Base-by-base conservation (phyloP, 1,139 yeast species). In the Schwanniomyces etchellsii region DNA sequence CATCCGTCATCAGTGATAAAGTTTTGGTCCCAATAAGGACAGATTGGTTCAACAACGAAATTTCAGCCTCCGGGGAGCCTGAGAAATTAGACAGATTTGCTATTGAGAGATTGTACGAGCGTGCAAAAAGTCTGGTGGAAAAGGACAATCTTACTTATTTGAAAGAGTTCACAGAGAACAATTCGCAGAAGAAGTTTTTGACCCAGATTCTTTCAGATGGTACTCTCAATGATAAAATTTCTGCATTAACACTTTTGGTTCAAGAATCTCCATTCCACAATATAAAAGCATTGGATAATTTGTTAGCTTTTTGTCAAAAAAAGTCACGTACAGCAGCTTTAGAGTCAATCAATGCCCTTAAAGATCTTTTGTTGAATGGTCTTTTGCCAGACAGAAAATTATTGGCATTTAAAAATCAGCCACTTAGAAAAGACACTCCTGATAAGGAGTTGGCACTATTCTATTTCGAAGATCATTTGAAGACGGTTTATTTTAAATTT, bases 261-360 rank as follows among this genome's bases (percentile, higher is more conserved):
- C 97, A 91, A 53, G 98, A 91, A 60, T 88, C 97, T 3, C 98
- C 99, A 4, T 55, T 88, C 35, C 98, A 91, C 52, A 84, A 93
- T 42, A 52, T 81, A 36, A 84, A 85, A 53, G 88, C 95, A 1
- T 64, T 93, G 35, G 95, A 86, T 39, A 80, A 81, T 17, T 61
- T 91, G 41, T 55, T 85, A 35, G 70, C 75, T 5, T 83, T 81
- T 59, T 86, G 96, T 57, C 82, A 78, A 45, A 89, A 91, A 64
- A 93, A 91, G 60, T 81, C 95, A 15, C 77, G 96, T 64, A 89
- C 94, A 28, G 94, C 96, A 11, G 88, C 96, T 11, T 66, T 89
- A 43, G 96, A 86, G 55, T 84, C 96, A 31, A 75, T 91, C 37
- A 85, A 81, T 44, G 95, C 97, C 1, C 62, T 89, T 45, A 83